A percentile compares a stretch with the other conserved stretches of the same genome.
phyloP scores from a whole-genome alignment of 306 rosid species.

The Cicer cuneatum region DNA sequence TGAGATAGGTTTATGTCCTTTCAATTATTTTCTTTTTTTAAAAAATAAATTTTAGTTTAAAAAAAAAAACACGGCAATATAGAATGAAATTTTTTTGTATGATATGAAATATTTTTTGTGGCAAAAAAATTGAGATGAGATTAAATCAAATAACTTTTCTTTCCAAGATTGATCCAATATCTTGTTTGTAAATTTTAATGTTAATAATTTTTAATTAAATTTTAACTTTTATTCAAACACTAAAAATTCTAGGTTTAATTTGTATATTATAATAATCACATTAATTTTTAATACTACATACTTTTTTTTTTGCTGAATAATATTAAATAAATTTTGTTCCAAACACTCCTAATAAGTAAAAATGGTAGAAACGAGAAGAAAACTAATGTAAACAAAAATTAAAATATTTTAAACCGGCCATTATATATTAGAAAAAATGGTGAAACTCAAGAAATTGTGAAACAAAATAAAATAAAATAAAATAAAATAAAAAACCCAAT shows the following conservation, averaged over 20 bases:
- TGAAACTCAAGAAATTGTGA: not conserved
- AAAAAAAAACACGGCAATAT: too few species aligned
- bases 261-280: slow-evolving; percentile 3
- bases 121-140: not conserved
- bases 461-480: not conserved
- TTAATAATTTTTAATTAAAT: not conserved
- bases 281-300: too few species aligned
- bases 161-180: not conserved
- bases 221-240: slow-evolving; percentile 2
- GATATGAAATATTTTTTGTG: not conserved
- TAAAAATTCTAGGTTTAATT: not conserved
- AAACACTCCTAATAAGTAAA: slow-evolving; percentile 12
- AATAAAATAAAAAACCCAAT: not conserved
- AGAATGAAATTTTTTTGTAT: too few species aligned
- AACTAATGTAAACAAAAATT: not conserved
- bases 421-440: not conserved
- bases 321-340: too few species aligned
- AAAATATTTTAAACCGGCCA: slow-evolving; percentile 12
- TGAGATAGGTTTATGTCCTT: too few species aligned
- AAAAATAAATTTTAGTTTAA: too few species aligned
- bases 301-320: too few species aligned
- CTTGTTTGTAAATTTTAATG: not conserved
- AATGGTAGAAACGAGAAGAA: not conserved
- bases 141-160: not conserved
- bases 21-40: too few species aligned